Evolutionary conservation across 2,329 filamentous ascomycete species (phyloP), one percentile per base, ranked within the genome.

Genomic region (Paecilomyces variotii): DNA sequence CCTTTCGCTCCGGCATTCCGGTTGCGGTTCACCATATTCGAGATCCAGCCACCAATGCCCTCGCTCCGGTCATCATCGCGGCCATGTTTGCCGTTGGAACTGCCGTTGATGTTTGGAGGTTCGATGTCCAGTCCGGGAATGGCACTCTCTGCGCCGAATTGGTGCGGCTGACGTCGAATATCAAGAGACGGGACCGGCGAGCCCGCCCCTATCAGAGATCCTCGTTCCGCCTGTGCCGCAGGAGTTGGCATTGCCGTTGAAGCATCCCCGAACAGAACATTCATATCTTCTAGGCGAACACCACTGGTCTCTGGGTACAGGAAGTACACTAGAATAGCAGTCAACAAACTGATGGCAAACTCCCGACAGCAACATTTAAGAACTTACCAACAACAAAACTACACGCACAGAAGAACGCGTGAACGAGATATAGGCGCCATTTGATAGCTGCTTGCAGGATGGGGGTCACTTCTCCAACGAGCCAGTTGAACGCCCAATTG

Each of bases 401-500:
- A 64, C 87, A 86, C 56, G 90, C 91, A 72, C 94, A 99, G 79
- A 96, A 97, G 74, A 97, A 97, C 1, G 94, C 94, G 74, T 99
- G 94, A 14, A 99, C 81, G 54, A 99, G 82, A 70, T 99, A 99
- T 61, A 97, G 80, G 34, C 94, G 86, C 94, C 94, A 99, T 67
- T 88, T 85, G 68, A 99, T 97, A 76, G 83, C 86, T 67, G 94
- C 90, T 73, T 99, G 93, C 60, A 97, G 79, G 57, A 97, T 86
- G 1, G 94, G 94, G 0, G 94, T 99, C 81, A 97, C 84, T 75
- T 96, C 90, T 65, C 94, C 94, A 2, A 97, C 94, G 27, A 97
- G 80, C 89, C 91, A 99, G 76, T 99, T 99, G 76, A 94, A 96
- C 1, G 93, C 91, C 94, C 94, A 99, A 72, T 99, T 99, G 32